These are phyloP conservation scores for Candida sojae DNA, from an alignment of 1,139 yeast genomes.

Conservation along the genomic window DNA sequence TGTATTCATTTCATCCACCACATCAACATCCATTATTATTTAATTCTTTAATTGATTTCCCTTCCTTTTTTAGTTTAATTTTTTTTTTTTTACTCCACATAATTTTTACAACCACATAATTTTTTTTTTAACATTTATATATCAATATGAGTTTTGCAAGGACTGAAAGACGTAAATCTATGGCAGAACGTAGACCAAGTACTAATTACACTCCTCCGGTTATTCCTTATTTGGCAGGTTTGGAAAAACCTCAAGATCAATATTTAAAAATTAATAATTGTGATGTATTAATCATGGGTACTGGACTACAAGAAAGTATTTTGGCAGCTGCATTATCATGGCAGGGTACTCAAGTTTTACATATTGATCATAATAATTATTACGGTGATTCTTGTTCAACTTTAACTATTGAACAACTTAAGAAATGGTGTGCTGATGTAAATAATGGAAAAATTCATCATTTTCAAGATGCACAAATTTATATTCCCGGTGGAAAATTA, in stretches of 20 bases:
- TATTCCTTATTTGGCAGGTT: constrained; percentile 80
- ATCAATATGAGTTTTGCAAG: constrained; percentile 16
- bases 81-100: too few relatives aligned
- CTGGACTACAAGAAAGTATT: constrained; percentile 86
- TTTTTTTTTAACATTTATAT: too few relatives aligned
- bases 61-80: too few relatives aligned
- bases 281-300: constrained; percentile 89
- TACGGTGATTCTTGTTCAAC: constrained; percentile 92
- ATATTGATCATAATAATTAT: constrained; percentile 77
- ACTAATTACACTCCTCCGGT: constrained; percentile 50
- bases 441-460: constrained; percentile 50
- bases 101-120: too few relatives aligned
- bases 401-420: constrained; percentile 79
- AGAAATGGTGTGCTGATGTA: constrained; percentile 76
- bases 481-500: constrained; percentile 61
- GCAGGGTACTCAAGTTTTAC: constrained; percentile 92
- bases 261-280: constrained; percentile 59
- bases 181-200: constrained; percentile 76
- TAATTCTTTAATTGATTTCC: too few relatives aligned
- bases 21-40: too few relatives aligned
- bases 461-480: constrained; percentile 63
- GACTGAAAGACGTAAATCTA: constrained; percentile 60
- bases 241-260: constrained; percentile 62
- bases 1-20: too few relatives aligned
- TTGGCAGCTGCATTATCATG: constrained; percentile 94